Base-by-base conservation (phyloP, 2,329 filamentous ascomycete species). In the Ascochyta clinopodiicola region DNA sequence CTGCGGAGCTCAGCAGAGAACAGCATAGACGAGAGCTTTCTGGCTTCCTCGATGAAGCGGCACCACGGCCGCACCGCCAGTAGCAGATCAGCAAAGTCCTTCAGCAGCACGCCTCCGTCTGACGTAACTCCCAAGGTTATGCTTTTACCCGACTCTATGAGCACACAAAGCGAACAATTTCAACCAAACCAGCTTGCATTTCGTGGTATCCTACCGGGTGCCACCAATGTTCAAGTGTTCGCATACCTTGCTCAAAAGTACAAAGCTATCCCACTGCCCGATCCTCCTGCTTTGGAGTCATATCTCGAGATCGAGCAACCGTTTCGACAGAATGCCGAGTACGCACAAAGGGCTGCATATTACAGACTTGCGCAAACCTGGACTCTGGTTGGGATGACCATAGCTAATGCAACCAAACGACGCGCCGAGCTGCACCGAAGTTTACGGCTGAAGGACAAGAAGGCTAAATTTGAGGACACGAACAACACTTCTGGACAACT, bases 311-410 rank as follows among this genome's bases (percentile, higher is more conserved):
- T 78, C 12, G 63, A 72, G 34, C 74, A 78, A 9, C 76, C 78
- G 6, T 80, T 86, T 44, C 77, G 81, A 48, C 77, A 80, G 31
- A 87, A 87, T 69, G 82, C 82, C 5, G 74, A 78, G 40, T 78
- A 81, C 60, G 83, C 83, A 24, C 78, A 84, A 57, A 73, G 77
- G 52, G 78, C 79, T 31, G 79, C 80, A 35, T 72, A 81, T 58
- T 76, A 81, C 60, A 78, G 81, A 49, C 73, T 84, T 40, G 82
- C 85, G 29, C 82, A 86, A 59, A 84, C 83, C 19, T 88, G 85
- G 85, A 80, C 79, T 49, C 79, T 87, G 21, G 70, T 86, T 31
- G 81, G 80, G 49, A 77, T 79, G 51, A 78, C 80, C 24, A 75
- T 85, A 48, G 67, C 80, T 2, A 77, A 80, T 53, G 82, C 84